Base-by-base conservation (phyloP, 805 yeast species). In the Blastobotrys chiropterorum region DNA sequence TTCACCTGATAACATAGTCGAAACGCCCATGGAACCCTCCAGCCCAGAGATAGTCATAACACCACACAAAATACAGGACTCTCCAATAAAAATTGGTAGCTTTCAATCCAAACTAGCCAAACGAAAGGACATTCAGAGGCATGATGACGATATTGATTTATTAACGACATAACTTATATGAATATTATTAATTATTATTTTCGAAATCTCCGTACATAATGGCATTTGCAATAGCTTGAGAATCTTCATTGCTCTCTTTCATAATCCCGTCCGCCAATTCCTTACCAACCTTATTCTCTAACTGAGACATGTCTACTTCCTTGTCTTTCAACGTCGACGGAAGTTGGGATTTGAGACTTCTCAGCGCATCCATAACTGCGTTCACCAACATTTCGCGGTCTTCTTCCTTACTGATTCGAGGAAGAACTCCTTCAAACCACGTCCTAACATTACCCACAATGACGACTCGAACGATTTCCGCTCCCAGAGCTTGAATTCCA, bases 381-480 rank as follows among this genome's bases (percentile, higher is more conserved):
- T 76, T 73, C 1, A 78, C 65, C 50, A 86, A 70, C 15, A 76
- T 65, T 8, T 69, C 66, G 46, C 72, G 73, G 53, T 84, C 87
- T 26, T 73, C 72, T 2, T 57, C 56, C 38, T 47, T 44, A 5
- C 52, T 58, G n/a, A 56, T 46, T 38, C 50, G 49, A 7, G 60
- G 50, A 19, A 56, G 38, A 6, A 69, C 62, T 1, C 70, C 68
- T 6, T 62, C 66, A 14, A 60, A 60, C 99, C 99, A 94, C 52
- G 83, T 80, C 57, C 82, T 78, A 54, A 92, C 69, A 66, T 94
- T 94, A 0, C 97, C 97, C 39, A 92, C 72, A 50, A 94, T 75
- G 1, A 88, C 79, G 44, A 92, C 83, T 58, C 96, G 78, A 38
- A 92, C 79, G 7, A 94, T 95, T 68, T 94, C 98, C 3, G 83